Percentiles rank a stretch among this genome's conserved stretches.
phyloP scores from a whole-genome alignment of 2,329 filamentous ascomycete genomes.

The Cercospora sojina region DNA sequence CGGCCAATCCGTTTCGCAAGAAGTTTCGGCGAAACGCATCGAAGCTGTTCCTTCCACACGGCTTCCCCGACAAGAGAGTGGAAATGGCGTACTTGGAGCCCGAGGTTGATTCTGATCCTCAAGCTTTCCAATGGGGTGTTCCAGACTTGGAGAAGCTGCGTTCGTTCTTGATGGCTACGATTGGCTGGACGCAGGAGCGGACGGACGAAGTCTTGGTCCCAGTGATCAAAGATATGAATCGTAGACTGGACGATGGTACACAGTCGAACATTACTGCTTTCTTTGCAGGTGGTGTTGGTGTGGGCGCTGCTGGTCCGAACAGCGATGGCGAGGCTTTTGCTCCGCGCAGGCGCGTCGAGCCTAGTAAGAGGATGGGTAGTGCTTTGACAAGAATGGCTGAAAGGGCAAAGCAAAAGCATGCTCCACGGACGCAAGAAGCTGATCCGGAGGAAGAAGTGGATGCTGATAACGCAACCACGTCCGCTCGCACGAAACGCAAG shows the following conservation, averaged over 20 bases:
- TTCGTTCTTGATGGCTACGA: slow-evolving; percentile 81
- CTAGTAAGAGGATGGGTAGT: slow-evolving; percentile 73
- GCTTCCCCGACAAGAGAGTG: slow-evolving; percentile 77
- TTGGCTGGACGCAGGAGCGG: slow-evolving; percentile 87
- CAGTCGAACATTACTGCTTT: slow-evolving; percentile 95
- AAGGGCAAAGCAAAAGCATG: slow-evolving; percentile 44
- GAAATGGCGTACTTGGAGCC: slow-evolving; percentile 81
- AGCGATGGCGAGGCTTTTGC: slow-evolving; percentile 61
- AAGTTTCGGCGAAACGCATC: slow-evolving; percentile 83
- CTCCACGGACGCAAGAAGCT: background rate
- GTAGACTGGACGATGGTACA: slow-evolving; percentile 80
- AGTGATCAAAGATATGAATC: slow-evolving; percentile 94
- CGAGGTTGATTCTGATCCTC: slow-evolving; percentile 75
- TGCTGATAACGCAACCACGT: background rate
- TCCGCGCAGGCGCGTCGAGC: slow-evolving; percentile 63
- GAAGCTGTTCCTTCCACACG: slow-evolving; percentile 80
- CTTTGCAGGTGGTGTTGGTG: slow-evolving; percentile 73
- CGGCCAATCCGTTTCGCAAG: slow-evolving; percentile 66
- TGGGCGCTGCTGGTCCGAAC: slow-evolving; percentile 50
- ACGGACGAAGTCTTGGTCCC: slow-evolving; percentile 96
- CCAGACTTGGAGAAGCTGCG: slow-evolving; percentile 86
- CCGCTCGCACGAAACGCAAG: slow-evolving; percentile 1
- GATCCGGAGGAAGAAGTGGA: background rate
- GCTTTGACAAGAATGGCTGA: slow-evolving; percentile 68
- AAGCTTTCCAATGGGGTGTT: slow-evolving; percentile 91